A percentile compares a stretch with the other conserved stretches of the same genome.
Conservation (phyloP, 768 basidiomycete genomes). For the Tulasnella sp. region DNA sequence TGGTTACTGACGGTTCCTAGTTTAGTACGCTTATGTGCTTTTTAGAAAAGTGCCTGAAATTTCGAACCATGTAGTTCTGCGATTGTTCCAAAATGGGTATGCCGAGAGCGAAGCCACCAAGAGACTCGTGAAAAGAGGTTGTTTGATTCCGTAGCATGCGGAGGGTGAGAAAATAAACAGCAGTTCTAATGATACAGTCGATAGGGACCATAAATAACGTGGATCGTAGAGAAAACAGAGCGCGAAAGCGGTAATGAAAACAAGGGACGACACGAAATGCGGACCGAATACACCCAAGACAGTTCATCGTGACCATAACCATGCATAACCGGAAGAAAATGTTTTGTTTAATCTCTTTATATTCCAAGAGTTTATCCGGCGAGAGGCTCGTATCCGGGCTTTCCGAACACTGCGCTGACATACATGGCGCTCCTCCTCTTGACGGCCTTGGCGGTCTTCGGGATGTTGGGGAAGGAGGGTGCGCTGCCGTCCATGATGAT, state of each 20-base stretch:
- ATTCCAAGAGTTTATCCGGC: not conserved
- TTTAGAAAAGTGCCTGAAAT: not conserved
- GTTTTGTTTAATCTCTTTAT: not conserved
- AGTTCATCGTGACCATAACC: not conserved
- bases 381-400: not conserved
- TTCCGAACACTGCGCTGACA: not conserved
- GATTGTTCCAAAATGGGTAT: not conserved
- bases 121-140: too few species aligned
- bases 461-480: not conserved
- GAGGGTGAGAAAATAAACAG: not conserved
- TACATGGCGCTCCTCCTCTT: slow-evolving; percentile 10
- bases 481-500: slow-evolving; percentile 2
- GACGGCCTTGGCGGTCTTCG: slow-evolving; percentile 10
- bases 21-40: not conserved
- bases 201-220: not conserved
- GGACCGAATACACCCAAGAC: too few species aligned
- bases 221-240: not conserved
- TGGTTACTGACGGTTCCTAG: not conserved
- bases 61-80: not conserved
- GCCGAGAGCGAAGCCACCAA: not conserved
- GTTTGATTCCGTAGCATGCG: too few species aligned
- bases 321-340: not conserved
- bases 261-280: not conserved
- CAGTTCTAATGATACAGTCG: not conserved
- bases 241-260: not conserved